Evolutionary conservation across 495 filamentous ascomycete genomes (phyloP), one percentile per base, ranked within the genome.

Genomic region (Chaetomium fimeti): DNA sequence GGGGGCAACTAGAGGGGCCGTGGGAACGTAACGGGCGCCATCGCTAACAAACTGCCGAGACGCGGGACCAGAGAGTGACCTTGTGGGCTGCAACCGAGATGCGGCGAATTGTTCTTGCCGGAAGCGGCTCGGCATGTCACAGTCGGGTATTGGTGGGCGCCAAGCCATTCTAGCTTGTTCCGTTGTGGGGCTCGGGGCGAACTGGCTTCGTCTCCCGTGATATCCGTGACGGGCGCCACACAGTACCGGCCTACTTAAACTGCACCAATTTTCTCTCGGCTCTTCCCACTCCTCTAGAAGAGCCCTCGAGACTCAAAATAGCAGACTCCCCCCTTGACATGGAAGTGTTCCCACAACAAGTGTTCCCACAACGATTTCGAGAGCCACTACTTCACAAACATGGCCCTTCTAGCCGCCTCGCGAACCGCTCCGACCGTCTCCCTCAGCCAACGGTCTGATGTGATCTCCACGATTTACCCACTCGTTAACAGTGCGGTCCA

Each of bases 371-470:
- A 52, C 5, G 13, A 47, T 12, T 3, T 18, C 43, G 8, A 36
- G 25, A 45, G 16, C 22, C 22, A 45, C 55, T 3, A 24, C 42
- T 22, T 11, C 16, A 47, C 43, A 66, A 63, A 40, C 29, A 73
- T 73, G 71, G 66, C 68, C 42, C 62, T 78, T 51, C 68, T 79
- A 57, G 65, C 72, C 43, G 67, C 75, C 22, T 60, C 76, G 2
- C 73, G 72, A n/a, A 66, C 62, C 48, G 66, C 70, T 58, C 70
- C 74, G 7, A 62, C 60, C 24, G 64, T 69, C 7, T 64, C 62
- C 36, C 60, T 68, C 47, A 60, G 58, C 42, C 69, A 62, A n/a
- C 64, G 63, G 25, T 69, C 66, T 45, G 57, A 65, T 43, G 24
- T 72, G 54, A 62, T 69, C 9, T 58, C 68, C 38, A 57, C 66